Base-by-base conservation (phyloP, 208 protist genomes). In the Porcisia hertigi region DNA sequence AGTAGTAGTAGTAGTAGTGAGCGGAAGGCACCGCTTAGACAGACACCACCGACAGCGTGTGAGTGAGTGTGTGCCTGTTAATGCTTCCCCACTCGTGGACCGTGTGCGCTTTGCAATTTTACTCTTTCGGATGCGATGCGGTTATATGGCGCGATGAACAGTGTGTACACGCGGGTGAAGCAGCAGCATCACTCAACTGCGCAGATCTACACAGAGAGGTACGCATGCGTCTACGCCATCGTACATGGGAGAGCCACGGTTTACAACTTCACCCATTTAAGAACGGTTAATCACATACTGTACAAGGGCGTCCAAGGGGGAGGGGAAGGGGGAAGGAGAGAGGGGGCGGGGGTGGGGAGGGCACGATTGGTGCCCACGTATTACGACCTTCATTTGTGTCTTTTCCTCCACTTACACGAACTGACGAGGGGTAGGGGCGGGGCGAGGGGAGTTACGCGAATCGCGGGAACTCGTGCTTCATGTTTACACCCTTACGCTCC, bases 391-490 rank as follows among this genome's bases (percentile, higher is more conserved):
- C 25, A 64, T 8, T 34, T 16, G 49, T 16, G 49, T 52, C 47
- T 12, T 12, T 1, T 52, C 47, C 47, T 52, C 8, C 47, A 52
- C 47, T 36, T 67, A 25, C 45, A 67, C 34, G n/a, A 43, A 57
- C 49, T 6, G 47, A 58, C 0, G 20, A 49, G 55, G 47, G 36
- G 18, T 52, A 41, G 62, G 3, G 36, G 18, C 34, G 16, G 30
- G 20, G 30, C 47, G n/a, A 39, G 1, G 6, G 2, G 66, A 1
- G 36, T 9, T 78, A 82, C 3, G 78, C 14, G 71, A 95, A 91
- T 20, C 79, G 73, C 1, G 93, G 93, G 62, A 97, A 97, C 80
- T 88, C 60, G 66, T 97, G 91, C 18, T 80, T 80, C 87, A 97
- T 92, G 74, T 97, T 81, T 7, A 93, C 91, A 0, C 86, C 89